Base-by-base conservation (phyloP, 2,329 filamentous ascomycete genomes). In the Ceratocystis diversiconidia region DNA sequence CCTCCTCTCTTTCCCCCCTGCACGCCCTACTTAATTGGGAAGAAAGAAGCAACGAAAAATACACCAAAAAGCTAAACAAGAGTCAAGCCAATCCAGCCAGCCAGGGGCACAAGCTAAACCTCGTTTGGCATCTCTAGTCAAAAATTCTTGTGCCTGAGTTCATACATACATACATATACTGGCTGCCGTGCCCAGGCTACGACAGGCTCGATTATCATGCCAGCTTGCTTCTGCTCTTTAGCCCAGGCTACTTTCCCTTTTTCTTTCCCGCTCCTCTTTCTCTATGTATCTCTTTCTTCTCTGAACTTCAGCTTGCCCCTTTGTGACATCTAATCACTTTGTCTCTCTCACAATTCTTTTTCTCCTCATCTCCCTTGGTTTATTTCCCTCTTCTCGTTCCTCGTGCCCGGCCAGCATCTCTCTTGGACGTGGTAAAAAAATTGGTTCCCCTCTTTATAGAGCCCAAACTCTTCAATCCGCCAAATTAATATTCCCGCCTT, bases 101-200 rank as follows among this genome's bases (percentile, higher is more conserved):
- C 30, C 46, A 66, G 61, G 64, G 48, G 36, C 59, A 62, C 25
- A 50, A 55, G 46, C 64, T 65, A 65, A 62, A 66, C 65, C 61
- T 48, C 52, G 44, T 65, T 65, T 65, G 64, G 64, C 36, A 65
- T 62, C 43, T 65, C 17, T 30, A 62, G 46, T 44, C 61, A 30
- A 25, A 28, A 30, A 41, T 59, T 17, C 50, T 22, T 57, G 46
- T 55, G 44, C 64, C 55, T 46, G 59, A 62, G 32, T 66, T 63
- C 63, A 60, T 60, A 61, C 59, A 65, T 61, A 61, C 59, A 65
- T 19, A 22, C 41, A 61, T 32, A 65, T 62, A 65, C 41, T 28
- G 57, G 43, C 52, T 52, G 43, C 2, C 5, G 41, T 60, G 57
- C 63, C 63, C 63, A 61, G 43, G 36, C 36, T 41, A 15, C 36